Evolutionary conservation across 2,329 filamentous ascomycete genomes (phyloP).

Genomic region (Epichloe uncinata): DNA sequence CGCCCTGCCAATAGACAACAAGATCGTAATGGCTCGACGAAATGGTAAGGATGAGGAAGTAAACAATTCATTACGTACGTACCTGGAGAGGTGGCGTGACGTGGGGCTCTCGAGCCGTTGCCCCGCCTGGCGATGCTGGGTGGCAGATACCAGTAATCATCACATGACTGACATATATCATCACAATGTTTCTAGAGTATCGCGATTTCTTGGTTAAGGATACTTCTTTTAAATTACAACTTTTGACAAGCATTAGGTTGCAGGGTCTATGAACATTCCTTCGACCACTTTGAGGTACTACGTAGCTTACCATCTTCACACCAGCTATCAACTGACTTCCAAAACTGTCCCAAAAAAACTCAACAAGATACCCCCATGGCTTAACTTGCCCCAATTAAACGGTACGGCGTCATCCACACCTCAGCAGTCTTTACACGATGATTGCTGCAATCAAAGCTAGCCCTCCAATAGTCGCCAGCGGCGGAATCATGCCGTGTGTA

Average conservation of each 20-base stretch:
- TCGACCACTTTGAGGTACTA: slow-evolving; percentile 4
- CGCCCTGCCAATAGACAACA: background rate
- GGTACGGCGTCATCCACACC: background rate
- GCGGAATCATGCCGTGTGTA: slow-evolving; percentile 9
- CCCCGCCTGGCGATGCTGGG: background rate
- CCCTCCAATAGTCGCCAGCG: slow-evolving; percentile 12
- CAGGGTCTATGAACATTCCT: background rate
- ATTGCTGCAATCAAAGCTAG: slow-evolving; percentile 15
- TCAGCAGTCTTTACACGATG: slow-evolving; percentile 10
- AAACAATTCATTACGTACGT: background rate
- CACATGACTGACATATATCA: background rate
- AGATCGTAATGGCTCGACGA: background rate
- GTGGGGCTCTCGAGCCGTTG: background rate
- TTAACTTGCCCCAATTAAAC: background rate
- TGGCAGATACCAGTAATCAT: background rate
- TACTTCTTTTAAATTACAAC: slow-evolving; percentile 1
- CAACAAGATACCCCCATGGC: slow-evolving; percentile 4
- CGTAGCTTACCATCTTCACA: slow-evolving; percentile 7
- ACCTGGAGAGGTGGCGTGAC: too few relatives aligned
- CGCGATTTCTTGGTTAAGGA: background rate
- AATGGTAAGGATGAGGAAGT: background rate
- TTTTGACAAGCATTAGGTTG: slow-evolving; percentile 4
- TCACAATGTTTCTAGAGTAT: too few relatives aligned
- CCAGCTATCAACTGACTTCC: slow-evolving; percentile 10
- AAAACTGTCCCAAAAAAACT: slow-evolving; percentile 10